Conservation (phyloP, 805 yeast species). For the Ogataea degrootiae region DNA sequence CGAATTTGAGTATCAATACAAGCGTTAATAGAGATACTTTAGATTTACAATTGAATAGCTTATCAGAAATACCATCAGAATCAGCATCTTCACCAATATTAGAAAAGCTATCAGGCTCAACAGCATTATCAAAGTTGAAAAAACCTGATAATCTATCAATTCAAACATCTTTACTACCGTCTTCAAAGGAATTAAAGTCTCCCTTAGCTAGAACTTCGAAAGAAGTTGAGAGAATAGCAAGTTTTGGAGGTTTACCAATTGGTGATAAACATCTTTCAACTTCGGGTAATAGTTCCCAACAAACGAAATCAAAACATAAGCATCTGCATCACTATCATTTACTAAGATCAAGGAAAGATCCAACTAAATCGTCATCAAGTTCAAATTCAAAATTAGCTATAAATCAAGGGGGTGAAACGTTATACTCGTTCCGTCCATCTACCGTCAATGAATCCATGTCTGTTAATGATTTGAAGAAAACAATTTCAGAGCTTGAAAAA, state of each 20-base stretch:
- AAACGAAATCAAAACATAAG: conserved; percentile 15
- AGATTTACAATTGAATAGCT: background rate
- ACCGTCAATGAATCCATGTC: conserved; percentile 21
- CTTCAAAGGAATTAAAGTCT: conserved; percentile 24
- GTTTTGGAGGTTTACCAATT: conserved; percentile 10
- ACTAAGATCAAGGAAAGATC: conserved; percentile 27
- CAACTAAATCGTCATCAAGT: conserved; percentile 32
- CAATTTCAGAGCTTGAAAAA: conserved; percentile 27
- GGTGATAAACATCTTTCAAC: conserved; percentile 4
- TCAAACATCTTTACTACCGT: conserved; percentile 23
- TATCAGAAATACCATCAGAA: background rate
- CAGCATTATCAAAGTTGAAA: conserved; percentile 19
- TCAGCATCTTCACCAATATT: conserved; percentile 5
- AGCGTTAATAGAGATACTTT: background rate
- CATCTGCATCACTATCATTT: conserved; percentile 28
- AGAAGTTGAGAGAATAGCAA: conserved; percentile 29
- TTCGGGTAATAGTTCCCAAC: conserved; percentile 5
- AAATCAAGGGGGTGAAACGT: conserved; percentile 29
- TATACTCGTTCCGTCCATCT: conserved; percentile 34
- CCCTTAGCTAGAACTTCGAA: conserved; percentile 28
- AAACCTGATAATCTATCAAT: conserved; percentile 25
- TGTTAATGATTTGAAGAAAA: conserved; percentile 26
- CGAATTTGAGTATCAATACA: too few species aligned
- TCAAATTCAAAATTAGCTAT: conserved; percentile 32
- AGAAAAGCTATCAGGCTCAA: conserved; percentile 3